phyloP scores from a whole-genome alignment of 164 flowering plant species.

The Litsea cubeba region DNA sequence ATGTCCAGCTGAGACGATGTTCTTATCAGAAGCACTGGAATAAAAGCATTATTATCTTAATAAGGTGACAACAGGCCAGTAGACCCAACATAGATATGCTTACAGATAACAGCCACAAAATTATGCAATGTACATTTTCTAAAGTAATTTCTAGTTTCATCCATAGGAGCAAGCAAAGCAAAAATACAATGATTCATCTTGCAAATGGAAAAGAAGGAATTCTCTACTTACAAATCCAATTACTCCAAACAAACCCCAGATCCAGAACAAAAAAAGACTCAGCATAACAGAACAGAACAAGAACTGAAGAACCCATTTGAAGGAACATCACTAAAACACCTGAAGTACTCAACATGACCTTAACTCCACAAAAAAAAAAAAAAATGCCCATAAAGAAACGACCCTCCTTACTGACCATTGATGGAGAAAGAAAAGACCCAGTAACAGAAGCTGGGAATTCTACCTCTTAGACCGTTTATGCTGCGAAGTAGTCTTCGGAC shows the following conservation, averaged over 20 bases:
- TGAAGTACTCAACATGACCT: too few relatives aligned
- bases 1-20: conserved; percentile 27
- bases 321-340: not conserved
- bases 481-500: conserved; percentile 23
- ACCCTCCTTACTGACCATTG: too few relatives aligned
- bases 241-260: too few relatives aligned
- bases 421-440: not conserved
- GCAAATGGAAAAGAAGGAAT: not conserved
- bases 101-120: not conserved
- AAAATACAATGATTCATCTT: not conserved
- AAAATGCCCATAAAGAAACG: too few relatives aligned
- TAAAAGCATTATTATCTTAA: not conserved
- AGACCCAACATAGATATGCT: not conserved
- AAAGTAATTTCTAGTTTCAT: too few relatives aligned
- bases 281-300: not conserved
- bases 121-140: not conserved
- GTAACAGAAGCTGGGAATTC: not conserved
- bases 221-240: too few relatives aligned
- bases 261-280: not conserved
- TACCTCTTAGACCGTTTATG: conserved; percentile 76
- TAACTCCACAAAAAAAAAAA: too few relatives aligned
- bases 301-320: not conserved
- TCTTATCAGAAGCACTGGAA: conserved; percentile 69
- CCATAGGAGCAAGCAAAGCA: too few relatives aligned
- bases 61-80: not conserved